Evolutionary conservation across 2,329 filamentous ascomycete species (phyloP).

Genomic region (Cephalotrichum gorgonifer): DNA sequence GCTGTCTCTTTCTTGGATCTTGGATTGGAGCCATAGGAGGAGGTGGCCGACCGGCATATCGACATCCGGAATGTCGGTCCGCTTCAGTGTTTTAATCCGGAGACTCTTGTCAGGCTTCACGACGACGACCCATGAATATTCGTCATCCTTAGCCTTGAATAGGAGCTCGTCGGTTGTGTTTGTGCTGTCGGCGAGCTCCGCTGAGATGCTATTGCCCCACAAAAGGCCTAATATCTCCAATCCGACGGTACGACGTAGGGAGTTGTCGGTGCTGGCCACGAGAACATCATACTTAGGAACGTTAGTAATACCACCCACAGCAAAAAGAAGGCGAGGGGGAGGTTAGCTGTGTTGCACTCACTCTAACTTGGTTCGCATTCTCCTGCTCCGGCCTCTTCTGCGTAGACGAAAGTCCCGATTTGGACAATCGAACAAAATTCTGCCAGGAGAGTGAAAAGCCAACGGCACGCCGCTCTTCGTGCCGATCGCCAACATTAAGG

Average conservation of each 20-base stretch:
- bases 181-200: conserved; percentile 75
- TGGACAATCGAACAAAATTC: conserved; percentile 4
- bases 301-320: conserved; percentile 7
- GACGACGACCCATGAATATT: conserved; percentile 78
- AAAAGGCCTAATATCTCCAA: conserved; percentile 68
- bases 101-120: conserved; percentile 69
- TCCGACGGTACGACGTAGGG: conserved; percentile 63
- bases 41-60: conserved; percentile 68
- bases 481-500: conserved; percentile 53
- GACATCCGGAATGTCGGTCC: conserved; percentile 63
- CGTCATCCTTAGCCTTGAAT: conserved; percentile 64
- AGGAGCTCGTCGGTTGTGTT: conserved; percentile 71
- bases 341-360: not conserved
- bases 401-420: not conserved
- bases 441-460: conserved; percentile 91
- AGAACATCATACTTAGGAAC: conserved; percentile 66
- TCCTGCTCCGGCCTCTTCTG: conserved; percentile 2
- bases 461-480: conserved; percentile 67
- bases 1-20: conserved; percentile 70
- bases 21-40: conserved; percentile 67
- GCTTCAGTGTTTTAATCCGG: conserved; percentile 69
- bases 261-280: conserved; percentile 75
- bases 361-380: not conserved
- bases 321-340: not conserved
- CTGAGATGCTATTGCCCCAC: conserved; percentile 76